Conservation (phyloP, 2,329 filamentous ascomycete genomes). For the Ceratocystis huliohia region DNA sequence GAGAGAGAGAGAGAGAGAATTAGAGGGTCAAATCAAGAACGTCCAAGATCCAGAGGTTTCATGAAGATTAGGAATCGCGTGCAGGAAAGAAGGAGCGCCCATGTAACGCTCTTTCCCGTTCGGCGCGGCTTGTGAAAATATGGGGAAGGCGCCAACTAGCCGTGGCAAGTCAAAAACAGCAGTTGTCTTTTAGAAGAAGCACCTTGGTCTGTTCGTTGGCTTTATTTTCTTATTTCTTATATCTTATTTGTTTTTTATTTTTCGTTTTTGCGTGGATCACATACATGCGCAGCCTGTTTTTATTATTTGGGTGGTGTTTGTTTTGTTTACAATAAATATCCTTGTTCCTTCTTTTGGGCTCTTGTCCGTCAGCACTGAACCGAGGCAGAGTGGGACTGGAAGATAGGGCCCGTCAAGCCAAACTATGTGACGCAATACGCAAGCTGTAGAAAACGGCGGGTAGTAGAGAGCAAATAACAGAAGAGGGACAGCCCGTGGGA, state of each 20-base stretch:
- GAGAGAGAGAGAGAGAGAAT: no score
- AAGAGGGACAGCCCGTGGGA: background rate
- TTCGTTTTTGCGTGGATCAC: background rate
- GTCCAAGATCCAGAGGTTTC: background rate
- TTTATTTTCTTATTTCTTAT: no score
- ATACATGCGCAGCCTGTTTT: background rate
- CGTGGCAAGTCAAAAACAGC: no score
- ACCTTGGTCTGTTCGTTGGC: no score
- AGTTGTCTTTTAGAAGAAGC: no score
- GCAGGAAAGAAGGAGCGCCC: background rate
- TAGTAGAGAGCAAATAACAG: background rate
- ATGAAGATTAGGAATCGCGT: background rate
- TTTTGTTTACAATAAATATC: background rate
- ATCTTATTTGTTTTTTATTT: no score
- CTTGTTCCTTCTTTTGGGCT: background rate
- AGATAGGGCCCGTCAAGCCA: background rate
- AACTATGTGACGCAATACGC: background rate
- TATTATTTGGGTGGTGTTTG: background rate
- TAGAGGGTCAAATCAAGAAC: background rate
- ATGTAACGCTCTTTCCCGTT: background rate
- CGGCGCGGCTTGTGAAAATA: background rate
- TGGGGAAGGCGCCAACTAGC: background rate
- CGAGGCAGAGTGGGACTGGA: background rate
- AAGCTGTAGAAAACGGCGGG: background rate
- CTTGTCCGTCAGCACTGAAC: background rate